Percentiles rank a stretch among this genome's conserved stretches.
These are phyloP conservation scores for Serendipita sp. DNA, from an alignment of 768 basidiomycete genomes.

Conservation along the genomic window DNA sequence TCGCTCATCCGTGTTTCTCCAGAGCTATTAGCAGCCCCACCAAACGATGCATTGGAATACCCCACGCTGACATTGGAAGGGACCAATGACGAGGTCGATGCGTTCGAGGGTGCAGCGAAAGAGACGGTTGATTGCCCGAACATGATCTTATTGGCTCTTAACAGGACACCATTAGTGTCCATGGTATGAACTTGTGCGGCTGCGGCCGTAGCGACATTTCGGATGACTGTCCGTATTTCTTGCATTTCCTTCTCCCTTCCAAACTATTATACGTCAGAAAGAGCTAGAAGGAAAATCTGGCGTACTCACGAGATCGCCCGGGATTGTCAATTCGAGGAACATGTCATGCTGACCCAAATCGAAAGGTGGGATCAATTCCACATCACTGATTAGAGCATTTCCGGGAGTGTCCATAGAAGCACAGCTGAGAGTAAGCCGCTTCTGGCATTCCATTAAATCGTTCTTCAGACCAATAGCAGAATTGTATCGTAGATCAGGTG, in stretches of 20 bases:
- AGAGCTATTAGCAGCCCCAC: not conserved
- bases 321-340: conserved; percentile 57
- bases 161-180: not conserved
- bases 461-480: conserved; percentile 53
- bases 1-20: not conserved
- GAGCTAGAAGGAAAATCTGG: not conserved
- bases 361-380: conserved; percentile 50
- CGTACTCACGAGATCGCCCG: conserved; percentile 40
- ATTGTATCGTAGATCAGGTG: conserved; percentile 53
- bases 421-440: conserved; percentile 29
- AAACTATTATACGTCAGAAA: conserved; percentile 27
- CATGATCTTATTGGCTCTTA: not conserved
- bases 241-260: conserved; percentile 61
- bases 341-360: conserved; percentile 50
- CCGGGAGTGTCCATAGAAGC: conserved; percentile 32
- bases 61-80: conserved; percentile 4
- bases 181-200: not conserved
- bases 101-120: not conserved
- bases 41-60: conserved; percentile 1
- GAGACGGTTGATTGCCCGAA: not conserved
- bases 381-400: conserved; percentile 16
- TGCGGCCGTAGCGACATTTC: not conserved
- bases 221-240: conserved; percentile 43
- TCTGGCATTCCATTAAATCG: conserved; percentile 55
- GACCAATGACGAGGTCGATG: too few relatives aligned